Percentiles rank a stretch among this genome's conserved stretches.
Evolutionary conservation across 139 green algal genomes (phyloP).

Genomic region (Trebouxia sp.): DNA sequence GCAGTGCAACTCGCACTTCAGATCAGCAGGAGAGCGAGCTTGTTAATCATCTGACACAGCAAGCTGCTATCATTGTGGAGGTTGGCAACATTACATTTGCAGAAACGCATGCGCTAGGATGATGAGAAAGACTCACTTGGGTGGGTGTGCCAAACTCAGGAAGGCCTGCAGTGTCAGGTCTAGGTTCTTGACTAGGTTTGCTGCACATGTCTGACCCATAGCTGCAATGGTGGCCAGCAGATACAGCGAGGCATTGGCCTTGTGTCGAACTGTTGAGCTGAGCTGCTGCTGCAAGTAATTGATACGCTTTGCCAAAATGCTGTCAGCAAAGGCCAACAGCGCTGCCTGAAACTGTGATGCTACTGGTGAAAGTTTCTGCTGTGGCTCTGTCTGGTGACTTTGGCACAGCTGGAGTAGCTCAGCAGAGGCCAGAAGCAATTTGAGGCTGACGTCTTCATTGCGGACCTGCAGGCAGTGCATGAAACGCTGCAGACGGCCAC

Average conservation of each 20-base stretch:
- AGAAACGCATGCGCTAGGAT: too few species aligned
- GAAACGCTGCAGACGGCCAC: too few species aligned
- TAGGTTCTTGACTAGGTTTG: neutral
- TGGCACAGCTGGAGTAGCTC: neutral
- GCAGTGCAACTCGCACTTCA: too few species aligned
- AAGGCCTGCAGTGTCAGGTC: neutral
- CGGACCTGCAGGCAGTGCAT: neutral
- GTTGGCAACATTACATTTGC: too few species aligned
- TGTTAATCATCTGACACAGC: too few species aligned
- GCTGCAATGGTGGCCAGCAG: conserved; percentile 52
- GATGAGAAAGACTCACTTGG: neutral
- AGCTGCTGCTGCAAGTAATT: conserved; percentile 33
- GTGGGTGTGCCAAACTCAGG: neutral
- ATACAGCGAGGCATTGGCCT: conserved; percentile 48
- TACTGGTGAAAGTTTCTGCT: neutral
- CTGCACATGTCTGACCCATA: neutral
- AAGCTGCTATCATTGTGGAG: too few species aligned
- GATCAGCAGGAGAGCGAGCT: too few species aligned
- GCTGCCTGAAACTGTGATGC: neutral
- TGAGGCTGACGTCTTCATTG: neutral
- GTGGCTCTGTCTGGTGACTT: neutral
- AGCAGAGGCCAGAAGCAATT: neutral
- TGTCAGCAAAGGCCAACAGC: neutral
- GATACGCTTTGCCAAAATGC: neutral
- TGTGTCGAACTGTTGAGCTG: conserved; percentile 32